Evolutionary conservation across 208 protist species (phyloP), one percentile per base, ranked within the genome.

Genomic region (Trypanosoma platydactyli): DNA sequence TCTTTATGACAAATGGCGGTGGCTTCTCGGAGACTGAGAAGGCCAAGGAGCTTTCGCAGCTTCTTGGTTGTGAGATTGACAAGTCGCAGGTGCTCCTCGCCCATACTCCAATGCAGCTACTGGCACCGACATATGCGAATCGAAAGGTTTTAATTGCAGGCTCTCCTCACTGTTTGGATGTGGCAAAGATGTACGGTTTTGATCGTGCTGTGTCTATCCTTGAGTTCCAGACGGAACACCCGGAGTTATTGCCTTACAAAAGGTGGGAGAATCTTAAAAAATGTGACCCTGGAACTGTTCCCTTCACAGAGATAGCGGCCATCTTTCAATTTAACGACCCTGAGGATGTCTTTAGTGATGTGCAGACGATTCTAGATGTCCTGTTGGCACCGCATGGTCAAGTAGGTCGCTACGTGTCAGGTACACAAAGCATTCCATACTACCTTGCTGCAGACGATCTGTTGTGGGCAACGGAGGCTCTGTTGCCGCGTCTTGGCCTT

Each of bases 1-100:
- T 90, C 29, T 91, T 96, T 59, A 82, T 96, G 79, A 89, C 83
- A n/a, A 96, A 96, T 62, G 85, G 86, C 40, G 81, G 84, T 24
- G 73, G 69, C 22, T 64, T 67, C 20, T 83, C 70, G 11, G 87
- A 94, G 75, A 86, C 65, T 18, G 81, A 77, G 25, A 96, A 94
- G 76, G 90, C 90, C 0, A 66, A 44, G 38, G 73, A 90, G 69
- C 73, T 94, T n/a, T 87, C 81, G 24, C 29, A 63, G 51, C 56
- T 96, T 13, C 51, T 96, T 25, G 66, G 70, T 5, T 88, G 76
- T 33, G 65, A 52, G 13, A 87, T 96, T 63, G 48, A 73, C 25
- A 44, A 76, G 15, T 42, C 46, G 38, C 87, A 96, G 71, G 75
- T 96, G 41, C 24, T 94, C 12, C 64, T 94, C 12, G 58, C 87